Conservation (phyloP, 2,329 filamentous ascomycete genomes). For the Chalaropsis ovoidea region DNA sequence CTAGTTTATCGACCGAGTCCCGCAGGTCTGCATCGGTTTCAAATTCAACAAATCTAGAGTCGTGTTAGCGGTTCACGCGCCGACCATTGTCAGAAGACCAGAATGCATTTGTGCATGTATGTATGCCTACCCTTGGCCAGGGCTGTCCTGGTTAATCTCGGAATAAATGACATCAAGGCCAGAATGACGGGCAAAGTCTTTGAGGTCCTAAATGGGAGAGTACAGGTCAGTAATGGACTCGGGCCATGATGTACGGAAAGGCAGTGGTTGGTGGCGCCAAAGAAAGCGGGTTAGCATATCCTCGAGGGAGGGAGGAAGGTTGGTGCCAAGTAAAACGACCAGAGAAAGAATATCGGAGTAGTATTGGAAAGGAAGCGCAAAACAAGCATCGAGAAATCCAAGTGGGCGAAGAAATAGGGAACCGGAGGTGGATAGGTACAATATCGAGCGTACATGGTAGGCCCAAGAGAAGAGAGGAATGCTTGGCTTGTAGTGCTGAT, state of each 20-base stretch:
- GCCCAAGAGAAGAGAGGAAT: not conserved
- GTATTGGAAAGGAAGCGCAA: not conserved
- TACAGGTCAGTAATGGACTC: not conserved
- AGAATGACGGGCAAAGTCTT: slow-evolving; percentile 97
- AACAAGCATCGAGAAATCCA: not conserved
- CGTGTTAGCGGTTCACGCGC: not conserved
- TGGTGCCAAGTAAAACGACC: not conserved
- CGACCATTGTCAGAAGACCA: not conserved
- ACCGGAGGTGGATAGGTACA: not conserved
- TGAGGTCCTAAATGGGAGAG: slow-evolving; percentile 67
- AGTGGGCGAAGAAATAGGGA: not conserved
- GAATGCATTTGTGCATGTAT: not conserved
- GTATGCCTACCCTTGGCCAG: slow-evolving; percentile 19
- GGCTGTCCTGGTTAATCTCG: slow-evolving; percentile 78
- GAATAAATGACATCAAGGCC: slow-evolving; percentile 97
- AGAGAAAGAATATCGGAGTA: not conserved
- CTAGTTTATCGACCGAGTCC: slow-evolving; percentile 87
- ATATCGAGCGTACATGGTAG: not conserved
- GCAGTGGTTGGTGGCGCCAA: not conserved
- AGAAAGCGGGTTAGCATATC: not conserved
- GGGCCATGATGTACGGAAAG: too few relatives aligned
- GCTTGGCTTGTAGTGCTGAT: not conserved
- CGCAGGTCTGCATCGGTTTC: slow-evolving; percentile 85
- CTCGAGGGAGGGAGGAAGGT: not conserved
- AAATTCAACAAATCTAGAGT: slow-evolving; percentile 83